Percentiles rank a stretch among this genome's conserved stretches.
Conservation (phyloP, 1,284 basidiomycete species). For the Marasmius oreades region DNA sequence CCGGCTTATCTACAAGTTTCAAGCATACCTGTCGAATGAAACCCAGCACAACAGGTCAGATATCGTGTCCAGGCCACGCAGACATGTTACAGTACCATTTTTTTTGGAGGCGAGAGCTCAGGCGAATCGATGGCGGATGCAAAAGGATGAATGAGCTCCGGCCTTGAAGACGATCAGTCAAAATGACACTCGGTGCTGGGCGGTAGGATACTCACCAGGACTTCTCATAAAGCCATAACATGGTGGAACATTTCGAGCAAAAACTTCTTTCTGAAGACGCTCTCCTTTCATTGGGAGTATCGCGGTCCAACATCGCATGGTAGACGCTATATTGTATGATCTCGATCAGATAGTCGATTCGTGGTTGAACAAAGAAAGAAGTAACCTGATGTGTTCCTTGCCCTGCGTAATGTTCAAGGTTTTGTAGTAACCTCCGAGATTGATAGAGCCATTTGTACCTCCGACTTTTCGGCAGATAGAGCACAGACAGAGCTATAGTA, state of each 20-base stretch:
- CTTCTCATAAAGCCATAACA: constrained; percentile 59
- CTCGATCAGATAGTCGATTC: neutral
- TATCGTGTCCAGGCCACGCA: neutral
- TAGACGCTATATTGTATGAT: constrained; percentile 48
- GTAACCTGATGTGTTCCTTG: constrained; percentile 46
- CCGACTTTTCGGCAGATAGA: constrained; percentile 66
- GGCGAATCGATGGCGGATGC: constrained; percentile 58
- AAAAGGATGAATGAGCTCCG: constrained; percentile 58
- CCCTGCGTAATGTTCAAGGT: constrained; percentile 47
- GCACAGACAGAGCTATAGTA: constrained; percentile 47
- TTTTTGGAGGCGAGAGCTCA: constrained; percentile 39
- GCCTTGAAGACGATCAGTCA: constrained; percentile 32
- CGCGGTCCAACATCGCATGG: constrained; percentile 51
- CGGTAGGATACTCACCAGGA: constrained; percentile 34
- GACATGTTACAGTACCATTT: constrained; percentile 37
- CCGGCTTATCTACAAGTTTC: constrained; percentile 46
- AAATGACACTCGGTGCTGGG: neutral
- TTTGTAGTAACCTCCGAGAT: constrained; percentile 47
- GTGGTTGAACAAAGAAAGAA: neutral
- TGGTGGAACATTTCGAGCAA: constrained; percentile 53
- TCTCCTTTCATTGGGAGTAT: constrained; percentile 40
- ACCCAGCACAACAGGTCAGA: neutral
- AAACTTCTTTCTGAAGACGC: constrained; percentile 54
- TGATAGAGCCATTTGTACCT: constrained; percentile 55
- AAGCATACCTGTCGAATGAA: constrained; percentile 38